Conservation (phyloP, 2,329 filamentous ascomycete species). For the Diplodia sapinea region DNA sequence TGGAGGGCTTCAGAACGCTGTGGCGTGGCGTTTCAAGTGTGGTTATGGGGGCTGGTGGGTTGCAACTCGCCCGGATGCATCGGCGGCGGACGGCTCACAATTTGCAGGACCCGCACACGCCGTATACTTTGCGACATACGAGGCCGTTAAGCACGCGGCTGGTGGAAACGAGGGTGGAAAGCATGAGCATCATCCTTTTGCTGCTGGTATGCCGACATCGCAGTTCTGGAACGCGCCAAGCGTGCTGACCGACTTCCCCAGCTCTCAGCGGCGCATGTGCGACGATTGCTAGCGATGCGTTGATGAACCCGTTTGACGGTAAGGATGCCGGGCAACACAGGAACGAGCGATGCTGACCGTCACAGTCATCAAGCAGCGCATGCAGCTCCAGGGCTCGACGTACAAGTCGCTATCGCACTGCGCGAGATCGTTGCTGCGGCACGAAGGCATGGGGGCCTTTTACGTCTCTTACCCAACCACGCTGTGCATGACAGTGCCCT, state of each 20-base stretch:
- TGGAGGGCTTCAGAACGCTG: slow-evolving; percentile 87
- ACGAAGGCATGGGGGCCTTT: slow-evolving; percentile 88
- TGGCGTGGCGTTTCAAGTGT: slow-evolving; percentile 98
- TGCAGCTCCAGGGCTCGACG: slow-evolving; percentile 96
- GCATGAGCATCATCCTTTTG: slow-evolving; percentile 90
- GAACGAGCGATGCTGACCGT: slow-evolving; percentile 35
- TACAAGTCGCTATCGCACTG: slow-evolving; percentile 88
- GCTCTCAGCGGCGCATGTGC: slow-evolving; percentile 92
- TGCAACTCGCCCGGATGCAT: neutral
- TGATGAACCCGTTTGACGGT: slow-evolving; percentile 99
- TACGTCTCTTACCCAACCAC: slow-evolving; percentile 99
- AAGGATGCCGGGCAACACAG: slow-evolving; percentile 44
- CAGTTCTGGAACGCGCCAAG: slow-evolving; percentile 25
- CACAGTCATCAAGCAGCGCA: slow-evolving; percentile 96
- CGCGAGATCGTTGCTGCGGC: slow-evolving; percentile 83
- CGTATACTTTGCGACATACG: slow-evolving; percentile 98
- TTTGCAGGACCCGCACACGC: slow-evolving; percentile 87
- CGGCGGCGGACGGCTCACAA: slow-evolving; percentile 36
- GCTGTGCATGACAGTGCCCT: slow-evolving; percentile 97
- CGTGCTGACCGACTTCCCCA: slow-evolving; percentile 54
- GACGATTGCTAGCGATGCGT: slow-evolving; percentile 94
- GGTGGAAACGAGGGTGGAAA: slow-evolving; percentile 86
- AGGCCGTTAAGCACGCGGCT: slow-evolving; percentile 94
- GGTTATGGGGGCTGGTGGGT: slow-evolving; percentile 84
- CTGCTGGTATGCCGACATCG: slow-evolving; percentile 70